Base-by-base conservation (phyloP, 495 filamentous ascomycete species). In the Tuber brumale region DNA sequence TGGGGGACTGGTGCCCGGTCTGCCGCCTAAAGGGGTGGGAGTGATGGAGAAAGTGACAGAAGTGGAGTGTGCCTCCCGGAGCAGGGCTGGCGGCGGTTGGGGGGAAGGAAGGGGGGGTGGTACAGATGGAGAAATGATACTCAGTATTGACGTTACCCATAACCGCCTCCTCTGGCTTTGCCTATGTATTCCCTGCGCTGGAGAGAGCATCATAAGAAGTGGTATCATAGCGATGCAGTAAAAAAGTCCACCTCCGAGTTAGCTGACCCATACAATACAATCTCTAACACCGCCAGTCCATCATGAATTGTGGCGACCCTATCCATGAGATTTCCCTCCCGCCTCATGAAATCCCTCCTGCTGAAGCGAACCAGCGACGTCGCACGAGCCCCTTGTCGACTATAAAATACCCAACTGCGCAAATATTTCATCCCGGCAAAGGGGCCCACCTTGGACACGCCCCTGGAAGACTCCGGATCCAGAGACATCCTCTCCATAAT, bases 401-500 rank as follows among this genome's bases (percentile, higher is more conserved):
- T 10, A 39, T 76, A 27, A 46, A 51, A 16, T 46, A 69, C 2
- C 23, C 76, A 12, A 73, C 72, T 3, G 10, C 48, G 37, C 46
- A 81, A 51, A 75, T 39, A 39, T 39, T 39, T 81, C 14, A 72
- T 81, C 23, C 19, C 37, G 2, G n/a, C 72, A 0, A 81, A 70
- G 71, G 81, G 31, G 37, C 70, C 83, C 0, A 83, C 84, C 0
- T 44, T 85, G 4, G 75, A 80, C 12, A 81, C 79, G 1, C 1
- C 45, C 45, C 44, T 12, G 14, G 44, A 18, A 45, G 14, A 18
- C 1, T 27, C 69, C 2, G 79, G 72, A 48, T 48, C 2, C 6
- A 8, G 90, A n/a, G 94, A 97, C 80, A 96, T 97, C 75, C 86
- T 97, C 74, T 93, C 91, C 12, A 90, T 95, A 0, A 93, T 94